Conservation (phyloP, 768 basidiomycete genomes). For the Phylloporus rhodoxanthus region DNA sequence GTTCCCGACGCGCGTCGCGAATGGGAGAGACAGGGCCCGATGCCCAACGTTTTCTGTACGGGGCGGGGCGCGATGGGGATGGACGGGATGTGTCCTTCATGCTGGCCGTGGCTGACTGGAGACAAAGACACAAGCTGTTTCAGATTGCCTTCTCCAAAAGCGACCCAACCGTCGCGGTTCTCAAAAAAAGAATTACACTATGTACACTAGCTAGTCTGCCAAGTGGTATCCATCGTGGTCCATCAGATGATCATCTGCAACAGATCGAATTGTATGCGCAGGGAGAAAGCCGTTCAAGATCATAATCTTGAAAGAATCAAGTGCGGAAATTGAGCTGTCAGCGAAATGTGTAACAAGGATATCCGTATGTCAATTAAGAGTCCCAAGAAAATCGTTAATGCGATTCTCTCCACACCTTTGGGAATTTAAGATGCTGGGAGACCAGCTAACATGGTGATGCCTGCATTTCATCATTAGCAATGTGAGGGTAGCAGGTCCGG, state of each 20-base stretch:
- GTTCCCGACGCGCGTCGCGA: conserved; percentile 10
- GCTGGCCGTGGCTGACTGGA: conserved; percentile 18
- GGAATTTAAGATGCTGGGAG: background rate
- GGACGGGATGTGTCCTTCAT: conserved; percentile 25
- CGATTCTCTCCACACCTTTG: background rate
- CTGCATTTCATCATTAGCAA: no score
- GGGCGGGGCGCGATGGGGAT: conserved; percentile 6
- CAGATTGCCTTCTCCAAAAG: conserved; percentile 1
- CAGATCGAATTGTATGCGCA: background rate
- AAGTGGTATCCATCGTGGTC: no score
- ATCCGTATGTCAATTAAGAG: background rate
- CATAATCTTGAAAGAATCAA: background rate
- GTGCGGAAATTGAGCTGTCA: no score
- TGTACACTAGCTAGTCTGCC: background rate
- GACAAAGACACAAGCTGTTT: background rate
- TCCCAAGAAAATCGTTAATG: background rate
- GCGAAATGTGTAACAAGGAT: no score
- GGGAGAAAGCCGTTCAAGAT: no score
- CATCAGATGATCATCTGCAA: no score
- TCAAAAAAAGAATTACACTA: background rate
- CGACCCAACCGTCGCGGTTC: conserved; percentile 7
- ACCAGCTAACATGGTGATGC: no score
- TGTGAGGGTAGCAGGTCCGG: background rate
- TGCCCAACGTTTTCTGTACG: conserved; percentile 17
- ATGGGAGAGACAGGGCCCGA: conserved; percentile 4